A percentile compares a stretch with the other conserved stretches of the same genome.
These are phyloP conservation scores for Tricholoma furcatifolium DNA, from an alignment of 768 basidiomycete species.

Conservation along the genomic window DNA sequence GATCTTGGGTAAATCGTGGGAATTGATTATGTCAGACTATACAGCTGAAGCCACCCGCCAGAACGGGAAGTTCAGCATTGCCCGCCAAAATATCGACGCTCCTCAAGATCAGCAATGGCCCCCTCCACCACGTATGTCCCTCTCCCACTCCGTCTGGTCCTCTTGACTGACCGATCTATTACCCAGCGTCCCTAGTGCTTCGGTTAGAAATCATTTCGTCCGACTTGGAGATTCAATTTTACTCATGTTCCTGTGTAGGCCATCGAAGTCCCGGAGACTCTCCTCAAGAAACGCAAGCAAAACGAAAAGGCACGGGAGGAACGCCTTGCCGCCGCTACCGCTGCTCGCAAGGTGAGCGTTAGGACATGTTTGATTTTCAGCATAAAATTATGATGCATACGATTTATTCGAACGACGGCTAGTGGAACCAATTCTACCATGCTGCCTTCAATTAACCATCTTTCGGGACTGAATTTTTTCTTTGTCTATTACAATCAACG, in stretches of 20 bases:
- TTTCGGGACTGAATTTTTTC: slow-evolving; percentile 77
- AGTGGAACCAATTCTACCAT: slow-evolving; percentile 62
- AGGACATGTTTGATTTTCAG: slow-evolving; percentile 9
- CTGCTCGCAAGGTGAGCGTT: slow-evolving; percentile 82
- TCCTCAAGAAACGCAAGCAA: slow-evolving; percentile 99
- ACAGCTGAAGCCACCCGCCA: slow-evolving; percentile 42
- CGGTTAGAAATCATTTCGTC: slow-evolving; percentile 38
- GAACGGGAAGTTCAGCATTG: slow-evolving; percentile 20
- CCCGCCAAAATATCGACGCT: slow-evolving; percentile 32
- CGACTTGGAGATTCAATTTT: slow-evolving; percentile 5
- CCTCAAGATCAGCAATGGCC: slow-evolving; percentile 55
- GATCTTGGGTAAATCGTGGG: slow-evolving; percentile 17
- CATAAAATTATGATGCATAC: slow-evolving; percentile 76
- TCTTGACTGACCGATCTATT: slow-evolving; percentile 11
- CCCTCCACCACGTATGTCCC: slow-evolving; percentile 55
- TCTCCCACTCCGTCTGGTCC: not conserved
- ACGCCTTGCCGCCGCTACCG: slow-evolving; percentile 76
- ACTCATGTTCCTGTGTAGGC: slow-evolving; percentile 46
- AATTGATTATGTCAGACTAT: slow-evolving; percentile 39
- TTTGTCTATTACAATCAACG: not conserved
- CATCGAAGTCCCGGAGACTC: slow-evolving; percentile 98
- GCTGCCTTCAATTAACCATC: slow-evolving; percentile 87
- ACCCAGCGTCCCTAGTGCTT: slow-evolving; percentile 54
- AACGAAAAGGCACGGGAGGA: slow-evolving; percentile 96
- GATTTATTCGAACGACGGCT: slow-evolving; percentile 74